Conservation (phyloP, 805 yeast species). For the Candida pseudofarinosa region DNA sequence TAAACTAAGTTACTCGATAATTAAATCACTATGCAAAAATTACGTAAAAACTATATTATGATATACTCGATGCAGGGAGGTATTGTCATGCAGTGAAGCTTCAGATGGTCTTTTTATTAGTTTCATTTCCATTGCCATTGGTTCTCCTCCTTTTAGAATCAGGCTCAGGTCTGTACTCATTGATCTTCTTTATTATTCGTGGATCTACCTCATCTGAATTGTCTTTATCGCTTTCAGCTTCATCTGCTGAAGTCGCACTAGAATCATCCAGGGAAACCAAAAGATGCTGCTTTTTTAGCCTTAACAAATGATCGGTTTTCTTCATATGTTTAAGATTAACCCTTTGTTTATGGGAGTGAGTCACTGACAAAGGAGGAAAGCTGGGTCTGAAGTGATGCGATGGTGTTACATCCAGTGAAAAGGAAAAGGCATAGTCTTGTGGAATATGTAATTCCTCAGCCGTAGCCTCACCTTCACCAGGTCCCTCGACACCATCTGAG, state of each 20-base stretch:
- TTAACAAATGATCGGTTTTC: slow-evolving; percentile 6
- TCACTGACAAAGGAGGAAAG: slow-evolving; percentile 37
- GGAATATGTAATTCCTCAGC: slow-evolving; percentile 14
- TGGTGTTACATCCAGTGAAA: slow-evolving; percentile 24
- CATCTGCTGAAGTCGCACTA: slow-evolving; percentile 14
- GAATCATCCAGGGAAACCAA: slow-evolving; percentile 9
- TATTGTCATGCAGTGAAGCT: neutral
- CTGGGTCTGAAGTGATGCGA: slow-evolving; percentile 29
- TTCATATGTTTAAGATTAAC: slow-evolving; percentile 10
- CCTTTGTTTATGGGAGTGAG: slow-evolving; percentile 22
- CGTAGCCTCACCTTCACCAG: neutral
- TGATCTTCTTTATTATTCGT: slow-evolving; percentile 8
- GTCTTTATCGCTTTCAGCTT: slow-evolving; percentile 16
- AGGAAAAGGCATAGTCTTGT: slow-evolving; percentile 27
- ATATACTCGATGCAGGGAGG: neutral
- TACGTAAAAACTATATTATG: neutral
- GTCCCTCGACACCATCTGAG: neutral
- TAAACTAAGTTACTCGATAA: neutral
- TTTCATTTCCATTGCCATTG: slow-evolving; percentile 1
- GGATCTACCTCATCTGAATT: slow-evolving; percentile 5
- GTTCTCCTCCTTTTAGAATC: slow-evolving; percentile 7
- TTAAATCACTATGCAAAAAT: neutral
- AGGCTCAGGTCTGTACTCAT: slow-evolving; percentile 4
- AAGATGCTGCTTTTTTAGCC: slow-evolving; percentile 7
- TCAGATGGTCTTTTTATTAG: neutral